Evolutionary conservation across 163 green algal genomes (phyloP), one percentile per base, ranked within the genome.

Genomic region (Scenedesmus sp.): DNA sequence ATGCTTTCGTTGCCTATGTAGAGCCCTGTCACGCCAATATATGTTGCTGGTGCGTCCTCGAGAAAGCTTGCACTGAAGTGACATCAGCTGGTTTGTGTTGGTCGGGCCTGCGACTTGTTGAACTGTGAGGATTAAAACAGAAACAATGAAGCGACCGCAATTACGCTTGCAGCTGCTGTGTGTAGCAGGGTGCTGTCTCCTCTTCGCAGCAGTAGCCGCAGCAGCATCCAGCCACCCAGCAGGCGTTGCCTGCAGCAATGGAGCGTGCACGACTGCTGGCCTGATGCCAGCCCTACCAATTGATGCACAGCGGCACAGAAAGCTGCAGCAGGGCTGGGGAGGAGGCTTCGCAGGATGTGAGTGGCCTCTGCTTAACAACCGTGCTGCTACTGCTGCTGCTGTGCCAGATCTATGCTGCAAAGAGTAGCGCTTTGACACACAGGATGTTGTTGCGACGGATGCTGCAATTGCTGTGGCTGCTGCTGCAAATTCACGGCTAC

Each of bases 271-370:
- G 56, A 88, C 22, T 40, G 35, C 35, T 43, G n/a, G 44, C 10
- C 56, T 79, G 40, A 33, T 46, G 42, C 53, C 22, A n/a, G 30
- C 20, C 2, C 35, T 51, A 5, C 20, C 40, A 26, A 5, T 24
- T 22, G 83, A 79, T 0, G 26, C 22, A 40, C 35, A 37, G 0
- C 22, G 10, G 3, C n/a, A 46, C 56, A 72, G 83, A 20, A 40
- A 53, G 42, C 83, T 88, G 35, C 83, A 88, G 33, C 83, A 88
- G 53, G 56, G 59, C 35, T 79, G 59, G 83, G 83, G 56, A 18
- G 33, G 33, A 40, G 83, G 83, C 53, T 88, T 88, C 30, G 22
- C 53, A 78, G 83, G 83, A 51, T 88, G 83, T 88, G 83, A 88
- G 83, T 59, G 15, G 35, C 22, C n/a, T 9, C 65, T 76, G 16